Conservation (phyloP, 345 rosid genomes). For the Gossypium bickii region DNA sequence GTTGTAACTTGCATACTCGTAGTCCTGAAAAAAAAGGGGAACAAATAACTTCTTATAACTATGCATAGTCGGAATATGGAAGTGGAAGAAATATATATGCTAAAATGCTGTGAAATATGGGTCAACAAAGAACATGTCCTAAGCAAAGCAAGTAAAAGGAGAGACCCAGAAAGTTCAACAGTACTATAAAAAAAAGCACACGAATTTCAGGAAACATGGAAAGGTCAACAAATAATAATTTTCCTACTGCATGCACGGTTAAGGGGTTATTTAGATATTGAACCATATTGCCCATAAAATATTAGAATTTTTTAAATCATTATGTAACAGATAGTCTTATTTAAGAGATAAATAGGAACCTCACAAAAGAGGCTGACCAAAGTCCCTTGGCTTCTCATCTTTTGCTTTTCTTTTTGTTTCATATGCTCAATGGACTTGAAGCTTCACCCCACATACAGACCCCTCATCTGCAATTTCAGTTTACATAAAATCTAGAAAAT, state of each 20-base stretch:
- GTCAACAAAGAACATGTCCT: not conserved
- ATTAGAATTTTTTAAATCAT: constrained; percentile 6
- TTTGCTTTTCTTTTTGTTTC: constrained; percentile 15
- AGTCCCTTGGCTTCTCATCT: constrained; percentile 4
- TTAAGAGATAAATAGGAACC: constrained; percentile 13
- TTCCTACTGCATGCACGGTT: too few species aligned
- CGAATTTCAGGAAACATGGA: not conserved
- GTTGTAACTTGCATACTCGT: constrained; percentile 85
- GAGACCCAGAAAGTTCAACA: not conserved
- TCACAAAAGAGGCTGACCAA: constrained; percentile 16
- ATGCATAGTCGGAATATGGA: not conserved
- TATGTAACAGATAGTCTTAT: not conserved
- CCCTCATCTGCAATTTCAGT: constrained; percentile 1
- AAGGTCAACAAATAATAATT: not conserved
- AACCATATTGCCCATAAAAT: too few species aligned
- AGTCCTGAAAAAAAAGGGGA: constrained; percentile 48
- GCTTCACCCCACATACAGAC: constrained; percentile 18
- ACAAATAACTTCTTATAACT: constrained; percentile 4
- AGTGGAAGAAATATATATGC: not conserved
- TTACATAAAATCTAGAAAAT: constrained; percentile 13
- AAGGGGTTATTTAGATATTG: too few species aligned
- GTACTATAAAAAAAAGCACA: not conserved
- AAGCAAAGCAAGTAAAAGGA: not conserved
- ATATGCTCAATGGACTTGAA: constrained; percentile 8
- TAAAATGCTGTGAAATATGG: not conserved